These are phyloP conservation scores for Globisporangium megalacanthum DNA, from an alignment of 352 stramenopile genomes.

Conservation along the genomic window DNA sequence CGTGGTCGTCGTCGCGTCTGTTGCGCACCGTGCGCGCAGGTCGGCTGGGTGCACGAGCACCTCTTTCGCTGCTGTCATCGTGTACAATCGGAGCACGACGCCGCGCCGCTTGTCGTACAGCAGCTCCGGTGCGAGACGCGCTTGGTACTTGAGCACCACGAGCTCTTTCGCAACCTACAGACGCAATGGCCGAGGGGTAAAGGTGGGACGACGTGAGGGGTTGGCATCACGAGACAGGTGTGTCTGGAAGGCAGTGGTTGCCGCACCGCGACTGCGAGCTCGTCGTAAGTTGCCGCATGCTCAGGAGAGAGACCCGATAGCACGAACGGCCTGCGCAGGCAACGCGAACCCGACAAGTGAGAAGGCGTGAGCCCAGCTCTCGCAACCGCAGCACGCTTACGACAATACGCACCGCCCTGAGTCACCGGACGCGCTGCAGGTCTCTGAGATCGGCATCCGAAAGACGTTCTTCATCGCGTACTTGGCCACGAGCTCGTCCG, in stretches of 20 bases:
- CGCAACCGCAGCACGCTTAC: neutral
- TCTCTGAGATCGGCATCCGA: slow-evolving; percentile 74
- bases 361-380: neutral
- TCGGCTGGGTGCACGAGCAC: slow-evolving; percentile 65
- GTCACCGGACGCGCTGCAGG: slow-evolving; percentile 67
- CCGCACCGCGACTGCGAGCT: slow-evolving; percentile 50
- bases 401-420: slow-evolving; percentile 46
- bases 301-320: slow-evolving; percentile 61
- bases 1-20: neutral
- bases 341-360: neutral
- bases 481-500: slow-evolving; percentile 66
- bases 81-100: slow-evolving; percentile 78
- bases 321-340: slow-evolving; percentile 62
- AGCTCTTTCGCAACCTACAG: slow-evolving; percentile 69
- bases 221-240: no score
- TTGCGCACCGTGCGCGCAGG: slow-evolving; percentile 51
- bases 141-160: slow-evolving; percentile 69
- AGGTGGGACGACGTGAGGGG: no score
- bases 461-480: slow-evolving; percentile 85
- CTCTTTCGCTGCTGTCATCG: slow-evolving; percentile 65
- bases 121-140: slow-evolving; percentile 64
- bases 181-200: neutral
- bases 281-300: slow-evolving; percentile 64
- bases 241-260: no score
- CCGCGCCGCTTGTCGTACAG: slow-evolving; percentile 75